Evolutionary conservation across 2,329 filamentous ascomycete genomes (phyloP).

Genomic region (Neonectria punicea): DNA sequence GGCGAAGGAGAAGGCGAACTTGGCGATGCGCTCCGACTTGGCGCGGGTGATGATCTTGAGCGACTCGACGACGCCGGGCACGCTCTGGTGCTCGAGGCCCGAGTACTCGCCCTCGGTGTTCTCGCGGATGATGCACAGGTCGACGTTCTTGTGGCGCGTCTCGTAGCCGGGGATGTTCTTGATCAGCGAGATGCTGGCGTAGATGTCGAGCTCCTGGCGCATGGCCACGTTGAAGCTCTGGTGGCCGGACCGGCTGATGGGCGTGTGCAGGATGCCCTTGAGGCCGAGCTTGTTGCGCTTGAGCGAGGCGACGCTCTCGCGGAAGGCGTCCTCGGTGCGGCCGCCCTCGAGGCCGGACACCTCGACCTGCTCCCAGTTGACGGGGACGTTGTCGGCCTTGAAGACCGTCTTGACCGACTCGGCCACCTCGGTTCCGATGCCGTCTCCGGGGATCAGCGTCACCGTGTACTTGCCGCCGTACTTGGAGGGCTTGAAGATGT

Average conservation of each 20-base stretch:
- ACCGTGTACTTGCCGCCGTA: constrained; percentile 99
- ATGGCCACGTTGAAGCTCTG: constrained; percentile 99
- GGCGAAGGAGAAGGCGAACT: constrained; percentile 98
- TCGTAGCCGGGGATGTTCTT: constrained; percentile 99
- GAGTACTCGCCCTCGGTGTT: constrained; percentile 99
- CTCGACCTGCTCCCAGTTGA: constrained; percentile 99
- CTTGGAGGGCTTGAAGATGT: constrained; percentile 99
- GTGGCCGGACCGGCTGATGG: constrained; percentile 95
- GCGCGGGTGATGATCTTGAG: constrained; percentile 99
- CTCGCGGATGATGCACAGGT: constrained; percentile 99
- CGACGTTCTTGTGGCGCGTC: constrained; percentile 96
- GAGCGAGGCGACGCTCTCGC: constrained; percentile 92
- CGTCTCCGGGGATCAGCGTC: constrained; percentile 97
- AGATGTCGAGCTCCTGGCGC: constrained; percentile 99
- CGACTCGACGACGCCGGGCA: constrained; percentile 95
- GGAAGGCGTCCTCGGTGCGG: constrained; percentile 94
- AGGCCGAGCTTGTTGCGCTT: constrained; percentile 98
- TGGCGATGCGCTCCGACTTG: constrained; percentile 99
- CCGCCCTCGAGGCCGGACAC: constrained; percentile 90
- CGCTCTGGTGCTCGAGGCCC: constrained; percentile 97
- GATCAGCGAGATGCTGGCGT: constrained; percentile 96
- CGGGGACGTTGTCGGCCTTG: constrained; percentile 98
- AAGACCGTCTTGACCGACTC: constrained; percentile 99
- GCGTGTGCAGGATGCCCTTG: constrained; percentile 98
- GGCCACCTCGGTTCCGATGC: constrained; percentile 97